These are phyloP conservation scores for Aspergillus jensenii DNA, from an alignment of 2,329 filamentous ascomycete genomes.

Conservation along the genomic window DNA sequence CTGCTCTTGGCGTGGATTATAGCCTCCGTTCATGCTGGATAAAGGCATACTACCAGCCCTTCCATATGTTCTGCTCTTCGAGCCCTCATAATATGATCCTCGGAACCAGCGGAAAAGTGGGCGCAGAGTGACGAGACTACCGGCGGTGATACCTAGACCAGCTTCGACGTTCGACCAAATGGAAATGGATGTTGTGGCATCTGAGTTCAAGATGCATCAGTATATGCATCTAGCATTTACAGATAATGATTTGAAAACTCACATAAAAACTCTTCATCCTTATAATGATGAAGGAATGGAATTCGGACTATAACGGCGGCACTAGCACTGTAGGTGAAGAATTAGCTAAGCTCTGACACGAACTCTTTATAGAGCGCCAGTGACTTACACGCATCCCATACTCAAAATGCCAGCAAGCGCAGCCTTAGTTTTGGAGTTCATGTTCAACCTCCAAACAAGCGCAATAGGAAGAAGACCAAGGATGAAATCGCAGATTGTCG, in stretches of 20 bases:
- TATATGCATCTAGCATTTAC: not conserved
- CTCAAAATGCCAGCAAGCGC: conserved; percentile 55
- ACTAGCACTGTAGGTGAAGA: conserved; percentile 27
- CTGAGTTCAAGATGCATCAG: conserved; percentile 20
- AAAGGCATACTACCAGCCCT: conserved; percentile 30
- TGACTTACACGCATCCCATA: conserved; percentile 54
- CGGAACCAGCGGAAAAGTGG: conserved; percentile 47
- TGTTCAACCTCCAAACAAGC: conserved; percentile 57
- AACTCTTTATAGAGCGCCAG: conserved; percentile 5
- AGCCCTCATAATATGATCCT: conserved; percentile 25
- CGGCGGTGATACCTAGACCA: conserved; percentile 45
- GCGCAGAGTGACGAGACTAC: conserved; percentile 50
- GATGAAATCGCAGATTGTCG: conserved; percentile 52
- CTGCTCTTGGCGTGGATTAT: conserved; percentile 18
- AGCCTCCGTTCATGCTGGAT: conserved; percentile 27
- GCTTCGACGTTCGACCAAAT: conserved; percentile 45
- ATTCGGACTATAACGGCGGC: conserved; percentile 39
- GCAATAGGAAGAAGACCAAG: conserved; percentile 55
- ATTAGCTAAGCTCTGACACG: conserved; percentile 6
- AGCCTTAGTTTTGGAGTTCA: conserved; percentile 53
- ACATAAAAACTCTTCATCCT: conserved; percentile 35
- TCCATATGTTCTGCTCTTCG: conserved; percentile 22
- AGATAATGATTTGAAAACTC: conserved; percentile 13
- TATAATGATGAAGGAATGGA: conserved; percentile 35
- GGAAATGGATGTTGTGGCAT: conserved; percentile 36